These are phyloP conservation scores for Oenanthe sinensis DNA, from an alignment of 129 eudicot species.

Conservation along the genomic window DNA sequence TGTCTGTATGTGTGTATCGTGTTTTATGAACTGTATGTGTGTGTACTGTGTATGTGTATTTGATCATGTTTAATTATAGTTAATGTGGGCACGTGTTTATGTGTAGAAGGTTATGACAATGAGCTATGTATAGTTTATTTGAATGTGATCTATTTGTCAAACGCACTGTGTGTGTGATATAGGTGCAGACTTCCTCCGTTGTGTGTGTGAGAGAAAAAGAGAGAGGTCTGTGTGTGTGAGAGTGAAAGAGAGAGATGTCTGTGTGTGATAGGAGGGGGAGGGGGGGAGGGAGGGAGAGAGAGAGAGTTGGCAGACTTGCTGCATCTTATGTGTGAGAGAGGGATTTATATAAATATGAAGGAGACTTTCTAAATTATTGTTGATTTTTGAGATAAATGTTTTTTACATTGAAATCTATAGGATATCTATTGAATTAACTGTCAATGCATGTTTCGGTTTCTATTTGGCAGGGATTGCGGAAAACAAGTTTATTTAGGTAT, in stretches of 20 bases:
- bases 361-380: background rate
- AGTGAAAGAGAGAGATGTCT: background rate
- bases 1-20: background rate
- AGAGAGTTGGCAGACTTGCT: background rate
- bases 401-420: background rate
- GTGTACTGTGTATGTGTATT: background rate
- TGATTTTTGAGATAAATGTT: background rate
- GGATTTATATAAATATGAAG: background rate
- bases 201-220: background rate
- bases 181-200: background rate
- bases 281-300: background rate
- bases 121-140: background rate
- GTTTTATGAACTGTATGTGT: background rate
- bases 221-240: background rate
- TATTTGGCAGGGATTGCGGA: constrained; percentile 10
- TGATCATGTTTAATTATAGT: background rate
- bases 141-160: background rate
- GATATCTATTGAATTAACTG: background rate
- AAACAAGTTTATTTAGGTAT: constrained; percentile 12
- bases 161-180: background rate
- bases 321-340: background rate
- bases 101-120: background rate
- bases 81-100: background rate
- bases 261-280: background rate
- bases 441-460: background rate